These are phyloP conservation scores for Rostrohypoxylon terebratum DNA, from an alignment of 495 filamentous ascomycete species.

Conservation along the genomic window DNA sequence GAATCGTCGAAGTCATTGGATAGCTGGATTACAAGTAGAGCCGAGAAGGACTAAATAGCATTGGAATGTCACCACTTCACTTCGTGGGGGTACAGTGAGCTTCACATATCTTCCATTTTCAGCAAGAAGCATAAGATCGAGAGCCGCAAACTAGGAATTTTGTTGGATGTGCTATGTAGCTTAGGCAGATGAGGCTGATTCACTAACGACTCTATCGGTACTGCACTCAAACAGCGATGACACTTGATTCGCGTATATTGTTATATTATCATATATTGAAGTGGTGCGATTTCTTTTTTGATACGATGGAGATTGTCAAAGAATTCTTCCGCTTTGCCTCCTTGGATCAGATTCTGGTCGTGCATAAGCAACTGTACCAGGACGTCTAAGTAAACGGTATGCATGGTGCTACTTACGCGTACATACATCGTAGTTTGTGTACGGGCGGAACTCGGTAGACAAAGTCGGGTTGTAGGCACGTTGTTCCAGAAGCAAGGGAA, in stretches of 20 bases:
- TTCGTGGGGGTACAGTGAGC: slow-evolving; percentile 3
- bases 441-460: slow-evolving; percentile 26
- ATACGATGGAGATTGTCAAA: slow-evolving; percentile 14
- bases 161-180: background rate
- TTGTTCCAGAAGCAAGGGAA: slow-evolving; percentile 47
- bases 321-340: slow-evolving; percentile 20
- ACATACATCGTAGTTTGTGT: slow-evolving; percentile 2
- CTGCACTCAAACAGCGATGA: background rate
- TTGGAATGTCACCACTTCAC: background rate
- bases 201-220: background rate
- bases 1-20: background rate
- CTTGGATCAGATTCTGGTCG: slow-evolving; percentile 3
- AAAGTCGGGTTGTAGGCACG: slow-evolving; percentile 38
- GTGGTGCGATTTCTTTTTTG: background rate
- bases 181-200: slow-evolving; percentile 12
- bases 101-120: background rate
- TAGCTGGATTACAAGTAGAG: background rate
- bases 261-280: slow-evolving; percentile 1
- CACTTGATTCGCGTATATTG: background rate
- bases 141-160: slow-evolving; percentile 9
- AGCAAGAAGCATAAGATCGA: background rate
- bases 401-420: slow-evolving; percentile 1
- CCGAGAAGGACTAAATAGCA: background rate
- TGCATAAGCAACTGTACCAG: slow-evolving; percentile 3
- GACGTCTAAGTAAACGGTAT: slow-evolving; percentile 6